Evolutionary conservation across 306 rosid genomes (phyloP), one percentile per base, ranked within the genome.

Genomic region (Carpinus fangiana): DNA sequence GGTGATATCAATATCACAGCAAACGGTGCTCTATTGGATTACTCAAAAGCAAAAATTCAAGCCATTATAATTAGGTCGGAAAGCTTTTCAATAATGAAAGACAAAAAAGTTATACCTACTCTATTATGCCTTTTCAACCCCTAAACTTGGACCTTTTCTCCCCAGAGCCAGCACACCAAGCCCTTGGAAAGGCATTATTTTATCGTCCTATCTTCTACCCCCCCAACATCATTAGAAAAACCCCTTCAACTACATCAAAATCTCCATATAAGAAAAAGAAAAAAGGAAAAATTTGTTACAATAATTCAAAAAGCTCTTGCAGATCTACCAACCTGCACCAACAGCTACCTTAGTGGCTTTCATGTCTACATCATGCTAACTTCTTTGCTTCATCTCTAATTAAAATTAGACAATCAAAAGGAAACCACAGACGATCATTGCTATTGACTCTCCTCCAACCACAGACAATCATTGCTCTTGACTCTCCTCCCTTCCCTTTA

Each of bases 311-410:
- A 51, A 76, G 48, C n/a, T 3, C 26, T 45, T 0, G 76, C 69
- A 38, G 80, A 56, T 70, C 77, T 54, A 84, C 84, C 87, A 80
- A 80, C 81, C 71, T 38, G 7, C 17, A 75, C 72, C 83, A 70
- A 64, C 57, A 36, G 36, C 51, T 41, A 47, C 66, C 26, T 4
- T 28, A 45, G 38, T 77, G 48, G 75, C 62, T 26, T 28, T 73
- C 68, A 9, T 54, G 66, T 46, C 77, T 48, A 16, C 11, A 13
- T 36, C 66, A 23, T 4, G 13, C 26, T 36, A 7, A 41, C 82
- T 72, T 61, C 65, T 47, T 84, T 67, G 79, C 84, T 84, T 80
- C 64, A 67, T 17, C 73, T 76, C 70, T 73, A 67, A 41, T 3
- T 8, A 10, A 41, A 7, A 8, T n/a, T 41, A 36, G n/a, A 53